Base-by-base conservation (phyloP, 1,139 yeast genomes). In the Nadsonia starkeyi-henricii region DNA sequence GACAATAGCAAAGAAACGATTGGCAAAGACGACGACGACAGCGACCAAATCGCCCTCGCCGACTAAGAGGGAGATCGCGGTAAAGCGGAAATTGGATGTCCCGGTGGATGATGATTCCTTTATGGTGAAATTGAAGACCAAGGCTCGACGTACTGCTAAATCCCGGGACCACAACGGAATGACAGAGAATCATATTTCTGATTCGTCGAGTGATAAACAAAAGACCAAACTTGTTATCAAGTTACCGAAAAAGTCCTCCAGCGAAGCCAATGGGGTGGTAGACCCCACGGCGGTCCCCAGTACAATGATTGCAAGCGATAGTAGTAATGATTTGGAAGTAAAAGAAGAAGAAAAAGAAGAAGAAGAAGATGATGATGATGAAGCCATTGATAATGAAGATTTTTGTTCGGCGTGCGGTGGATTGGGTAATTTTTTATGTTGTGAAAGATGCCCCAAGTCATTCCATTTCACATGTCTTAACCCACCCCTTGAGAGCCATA, bases 391-490 rank as follows among this genome's bases (percentile, higher is more conserved):
- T 53, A 91, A 91, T 62, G 93, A 89, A 55, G 98, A 91, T 63
- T 88, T 74, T 62, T 91, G 98, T 60, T 72, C 84, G 21, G 74
- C 93, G 0, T 91, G 98, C 66, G 89, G 93, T 1, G 86, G 88
- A 26, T 71, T 89, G 0, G 98, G 98, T 7, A 73, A 85, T 41
- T 86, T 91, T 55, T 71, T 91, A 30, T 91, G 97, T 64, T 91
- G 98, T 66, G 98, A 91, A 57, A 73, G 85, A 2, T 91, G 98
- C 64, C 96, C 96, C 0, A 75, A 75, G 58, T 85, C 96, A 1
- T 91, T 89, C 63, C 98, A 91, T 61, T 86, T 91, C 59, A 73
- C 85, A 13, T 91, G 98, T 62, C 77, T 91, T 54, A 84, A 85
- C 57, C 97, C 97, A 2, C 97, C 98, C 0, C 66, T 83, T 23